phyloP scores from a whole-genome alignment of 2,329 filamentous ascomycete genomes.

The Verticillium klebahnii region DNA sequence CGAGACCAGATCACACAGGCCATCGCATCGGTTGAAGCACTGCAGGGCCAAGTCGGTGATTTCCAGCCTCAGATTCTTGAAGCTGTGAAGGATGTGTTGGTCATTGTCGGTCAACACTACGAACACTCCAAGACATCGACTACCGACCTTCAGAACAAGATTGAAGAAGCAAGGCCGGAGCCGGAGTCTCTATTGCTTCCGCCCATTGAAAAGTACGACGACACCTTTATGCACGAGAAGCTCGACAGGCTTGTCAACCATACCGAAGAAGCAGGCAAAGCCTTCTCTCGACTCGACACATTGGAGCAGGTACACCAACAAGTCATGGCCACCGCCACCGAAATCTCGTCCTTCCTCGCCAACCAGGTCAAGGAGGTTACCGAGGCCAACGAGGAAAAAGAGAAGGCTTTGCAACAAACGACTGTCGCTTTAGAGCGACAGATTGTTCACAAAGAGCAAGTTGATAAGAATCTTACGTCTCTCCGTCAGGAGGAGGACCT shows the following conservation, averaged over 20 bases:
- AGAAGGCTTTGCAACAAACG: constrained; percentile 76
- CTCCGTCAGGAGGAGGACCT: constrained; percentile 49
- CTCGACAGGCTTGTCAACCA: constrained; percentile 39
- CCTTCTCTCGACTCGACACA: constrained; percentile 71
- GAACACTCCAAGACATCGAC: constrained; percentile 74
- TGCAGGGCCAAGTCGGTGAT: constrained; percentile 76
- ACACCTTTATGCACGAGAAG: constrained; percentile 20
- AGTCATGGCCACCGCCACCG: constrained; percentile 76
- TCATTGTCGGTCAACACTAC: constrained; percentile 79
- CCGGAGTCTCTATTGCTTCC: constrained; percentile 7
- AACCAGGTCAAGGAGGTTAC: constrained; percentile 69
- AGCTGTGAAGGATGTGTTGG: constrained; percentile 78
- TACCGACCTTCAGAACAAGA: constrained; percentile 50
- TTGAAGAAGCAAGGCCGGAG: constrained; percentile 55
- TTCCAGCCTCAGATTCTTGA: constrained; percentile 86
- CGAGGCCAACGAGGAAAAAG: constrained; percentile 73
- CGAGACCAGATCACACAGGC: constrained; percentile 76
- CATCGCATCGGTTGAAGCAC: constrained; percentile 64
- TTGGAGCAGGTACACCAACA: constrained; percentile 87
- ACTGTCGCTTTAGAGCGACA: constrained; percentile 76
- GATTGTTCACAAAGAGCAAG: constrained; percentile 58
- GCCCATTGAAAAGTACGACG: constrained; percentile 14
- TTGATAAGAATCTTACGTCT: constrained; percentile 49
- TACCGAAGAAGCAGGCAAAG: constrained; percentile 61
- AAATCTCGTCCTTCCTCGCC: constrained; percentile 78